phyloP scores from a whole-genome alignment of 2,329 filamentous ascomycete species.

The Aspergillus quadrilineatus region DNA sequence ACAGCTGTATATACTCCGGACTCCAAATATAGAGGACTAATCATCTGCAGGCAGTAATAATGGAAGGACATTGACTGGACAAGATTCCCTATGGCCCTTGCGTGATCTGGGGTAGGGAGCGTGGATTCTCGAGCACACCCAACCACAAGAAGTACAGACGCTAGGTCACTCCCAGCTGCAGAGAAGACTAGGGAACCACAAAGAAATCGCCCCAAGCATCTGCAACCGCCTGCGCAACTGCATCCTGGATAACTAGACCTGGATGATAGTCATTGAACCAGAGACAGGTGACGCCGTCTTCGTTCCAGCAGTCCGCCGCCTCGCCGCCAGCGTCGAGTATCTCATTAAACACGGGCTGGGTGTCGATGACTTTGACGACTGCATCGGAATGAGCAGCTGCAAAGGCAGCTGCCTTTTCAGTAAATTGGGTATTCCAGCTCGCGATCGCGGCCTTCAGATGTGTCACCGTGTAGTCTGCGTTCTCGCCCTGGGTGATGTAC shows the following conservation, averaged over 20 bases:
- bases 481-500: slow-evolving; percentile 1
- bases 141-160: too few species aligned
- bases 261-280: slow-evolving; percentile 19
- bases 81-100: too few species aligned
- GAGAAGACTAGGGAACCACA: not conserved
- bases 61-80: too few species aligned
- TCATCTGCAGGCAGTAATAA: too few species aligned
- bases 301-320: slow-evolving; percentile 10
- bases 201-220: slow-evolving; percentile 7
- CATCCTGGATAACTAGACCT: slow-evolving; percentile 12
- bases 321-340: slow-evolving; percentile 7
- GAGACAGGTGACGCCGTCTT: slow-evolving; percentile 10
- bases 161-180: not conserved
- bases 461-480: slow-evolving; percentile 3
- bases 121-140: too few species aligned
- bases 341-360: slow-evolving; percentile 10
- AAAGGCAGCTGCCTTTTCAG: not conserved
- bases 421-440: slow-evolving; percentile 9
- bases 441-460: slow-evolving; percentile 5
- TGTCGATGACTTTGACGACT: slow-evolving; percentile 11
- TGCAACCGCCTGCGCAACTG: slow-evolving; percentile 13
- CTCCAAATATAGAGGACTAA: not conserved
- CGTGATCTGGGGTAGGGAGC: too few species aligned
- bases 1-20: not conserved
- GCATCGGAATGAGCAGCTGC: not conserved